Percentiles rank a stretch among this genome's conserved stretches.
Conservation (phyloP, 148 eudicot genomes). For the Talinum fruticosum region DNA sequence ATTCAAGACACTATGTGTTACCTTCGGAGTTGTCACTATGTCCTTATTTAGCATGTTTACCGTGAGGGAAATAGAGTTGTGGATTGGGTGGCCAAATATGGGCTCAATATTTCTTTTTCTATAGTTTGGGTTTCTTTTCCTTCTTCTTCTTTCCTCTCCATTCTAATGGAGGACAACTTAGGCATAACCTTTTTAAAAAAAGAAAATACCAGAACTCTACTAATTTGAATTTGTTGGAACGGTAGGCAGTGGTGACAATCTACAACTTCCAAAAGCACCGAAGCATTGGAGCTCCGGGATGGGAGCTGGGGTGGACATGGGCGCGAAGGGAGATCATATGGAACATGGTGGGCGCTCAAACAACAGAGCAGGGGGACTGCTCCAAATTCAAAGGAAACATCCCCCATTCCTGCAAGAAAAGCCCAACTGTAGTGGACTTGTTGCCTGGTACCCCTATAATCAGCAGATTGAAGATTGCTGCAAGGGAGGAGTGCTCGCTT, state of each 20-base stretch:
- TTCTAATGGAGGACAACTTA: no score
- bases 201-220: no score
- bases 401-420: conserved; percentile 48
- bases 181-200: no score
- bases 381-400: conserved; percentile 40
- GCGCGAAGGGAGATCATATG: conserved; percentile 51
- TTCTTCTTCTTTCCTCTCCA: no score
- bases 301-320: conserved; percentile 60
- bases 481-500: conserved; percentile 49
- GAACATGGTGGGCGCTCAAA: conserved; percentile 42
- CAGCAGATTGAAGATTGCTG: conserved; percentile 51
- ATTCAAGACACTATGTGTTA: no score
- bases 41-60: no score
- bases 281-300: conserved; percentile 52
- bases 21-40: no score
- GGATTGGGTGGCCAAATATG: no score
- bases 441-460: conserved; percentile 36
- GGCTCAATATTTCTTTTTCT: no score
- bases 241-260: conserved; percentile 34
- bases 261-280: conserved; percentile 49
- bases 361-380: conserved; percentile 56
- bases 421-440: conserved; percentile 47
- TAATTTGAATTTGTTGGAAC: no score
- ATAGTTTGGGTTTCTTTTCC: no score
- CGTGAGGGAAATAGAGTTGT: no score